Evolutionary conservation across 305 asterid species (phyloP).

Genomic region (Solanum hybrid): DNA sequence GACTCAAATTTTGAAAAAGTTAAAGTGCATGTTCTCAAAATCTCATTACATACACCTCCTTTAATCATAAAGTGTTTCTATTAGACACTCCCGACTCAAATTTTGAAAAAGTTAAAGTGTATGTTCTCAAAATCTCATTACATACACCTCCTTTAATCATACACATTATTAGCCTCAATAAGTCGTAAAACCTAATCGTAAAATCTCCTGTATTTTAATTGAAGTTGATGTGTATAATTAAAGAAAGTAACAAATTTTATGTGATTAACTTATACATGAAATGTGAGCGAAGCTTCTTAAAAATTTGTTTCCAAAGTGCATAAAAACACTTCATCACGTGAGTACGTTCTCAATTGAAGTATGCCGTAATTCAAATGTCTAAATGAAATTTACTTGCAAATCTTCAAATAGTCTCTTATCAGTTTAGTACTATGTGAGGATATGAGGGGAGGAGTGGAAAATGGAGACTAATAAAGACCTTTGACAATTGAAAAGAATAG

Average conservation of each 20-base stretch:
- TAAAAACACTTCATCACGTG: background rate
- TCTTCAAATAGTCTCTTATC: background rate
- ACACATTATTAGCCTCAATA: too few species aligned
- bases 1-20: too few species aligned
- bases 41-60: too few species aligned
- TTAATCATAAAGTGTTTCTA: background rate
- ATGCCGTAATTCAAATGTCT: background rate
- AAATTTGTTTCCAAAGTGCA: background rate
- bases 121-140: too few species aligned
- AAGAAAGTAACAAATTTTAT: too few species aligned
- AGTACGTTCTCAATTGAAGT: background rate
- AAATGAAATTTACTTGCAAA: background rate
- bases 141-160: background rate
- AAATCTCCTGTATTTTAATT: background rate
- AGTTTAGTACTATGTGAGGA: background rate
- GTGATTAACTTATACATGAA: background rate
- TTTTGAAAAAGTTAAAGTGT: too few species aligned
- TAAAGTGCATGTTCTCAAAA: too few species aligned
- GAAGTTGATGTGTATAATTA: too few species aligned
- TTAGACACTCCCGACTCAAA: too few species aligned
- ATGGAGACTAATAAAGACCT: background rate
- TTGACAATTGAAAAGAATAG: background rate
- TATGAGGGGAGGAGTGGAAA: background rate
- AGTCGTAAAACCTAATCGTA: background rate
- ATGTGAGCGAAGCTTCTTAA: too few species aligned